phyloP scores from a whole-genome alignment of 176 grass and related monocot genomes.

The Poa pratensis region DNA sequence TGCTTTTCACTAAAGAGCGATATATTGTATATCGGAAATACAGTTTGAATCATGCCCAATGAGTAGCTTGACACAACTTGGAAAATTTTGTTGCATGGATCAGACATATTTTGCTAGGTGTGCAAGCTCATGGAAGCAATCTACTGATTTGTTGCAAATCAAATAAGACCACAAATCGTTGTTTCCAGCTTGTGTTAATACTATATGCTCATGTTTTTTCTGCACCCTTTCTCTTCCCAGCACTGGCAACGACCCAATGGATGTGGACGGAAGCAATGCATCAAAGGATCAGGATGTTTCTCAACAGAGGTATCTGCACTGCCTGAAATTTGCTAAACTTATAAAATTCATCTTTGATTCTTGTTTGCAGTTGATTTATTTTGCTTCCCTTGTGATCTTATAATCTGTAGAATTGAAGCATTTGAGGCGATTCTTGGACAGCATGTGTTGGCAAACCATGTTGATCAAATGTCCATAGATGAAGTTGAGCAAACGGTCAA shows the following conservation, averaged over 20 bases:
- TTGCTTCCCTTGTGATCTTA: conserved; percentile 19
- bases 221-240: conserved; percentile 41
- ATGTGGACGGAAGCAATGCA: conserved; percentile 70
- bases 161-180: neutral
- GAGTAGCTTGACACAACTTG: neutral
- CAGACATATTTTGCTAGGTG: neutral
- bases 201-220: neutral
- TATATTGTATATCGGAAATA: neutral
- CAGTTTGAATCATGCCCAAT: neutral
- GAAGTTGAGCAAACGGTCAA: conserved; percentile 83
- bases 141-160: neutral
- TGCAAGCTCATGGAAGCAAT: conserved; percentile 2
- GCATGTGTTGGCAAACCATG: conserved; percentile 79
- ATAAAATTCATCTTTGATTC: neutral
- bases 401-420: conserved; percentile 62
- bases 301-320: conserved; percentile 57
- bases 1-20: neutral
- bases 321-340: conserved; percentile 27
- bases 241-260: conserved; percentile 64
- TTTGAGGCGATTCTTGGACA: conserved; percentile 82
- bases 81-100: neutral
- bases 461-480: conserved; percentile 76
- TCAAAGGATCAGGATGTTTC: conserved; percentile 63
- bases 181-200: neutral
- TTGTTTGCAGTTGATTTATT: conserved; percentile 31